Base-by-base conservation (phyloP, 73 alveolate genomes). In the Paramecium bursaria region DNA sequence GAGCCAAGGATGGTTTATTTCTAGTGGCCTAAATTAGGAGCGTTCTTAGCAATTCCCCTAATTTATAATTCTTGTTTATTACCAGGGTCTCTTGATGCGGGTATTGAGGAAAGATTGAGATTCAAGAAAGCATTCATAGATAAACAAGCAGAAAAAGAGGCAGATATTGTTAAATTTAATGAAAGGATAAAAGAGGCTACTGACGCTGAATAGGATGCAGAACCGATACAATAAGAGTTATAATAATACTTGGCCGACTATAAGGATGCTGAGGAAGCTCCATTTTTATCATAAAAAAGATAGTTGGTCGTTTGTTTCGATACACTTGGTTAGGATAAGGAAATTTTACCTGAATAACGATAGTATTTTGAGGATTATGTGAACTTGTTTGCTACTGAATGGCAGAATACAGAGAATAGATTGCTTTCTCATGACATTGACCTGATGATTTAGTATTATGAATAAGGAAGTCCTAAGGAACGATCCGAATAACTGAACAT, bases 251-350 rank as follows among this genome's bases (percentile, higher is more conserved):
- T 90, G 30, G 94, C 60, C 4, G 74, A 91, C 47, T 88, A 73
- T 73, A 92, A 88, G 82, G 95, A 95, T 52, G 89, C 91, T 46
- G 82, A 85, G 67, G 97, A 90, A 75, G 91, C 88, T 30, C 93
- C 90, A 21, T 95, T 52, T 67, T 85, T 67, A 47, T 74, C 86
- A 47, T 86, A 48, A 46, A 94, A 92, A 48, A 86, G 85, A 87
- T 54, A 91, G 53, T 92, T 89, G 75, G 95, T 92, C 30, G 92
- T 95, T 35, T 90, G 96, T 57, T 75, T 94, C 15, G 99, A 95
- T 82, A 95, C 99, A 31, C 51, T 95, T 88, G 99, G 99, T 26
- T 93, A 95, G 75, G 98, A 95, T 75, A 75, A 95, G 33, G 93
- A 77, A 15, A 86, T 92, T 27, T 57, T 86, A 35, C 94, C 80